Evolutionary conservation across 2,329 filamentous ascomycete genomes (phyloP), one percentile per base, ranked within the genome.

Genomic region (Fusarium scirpi): DNA sequence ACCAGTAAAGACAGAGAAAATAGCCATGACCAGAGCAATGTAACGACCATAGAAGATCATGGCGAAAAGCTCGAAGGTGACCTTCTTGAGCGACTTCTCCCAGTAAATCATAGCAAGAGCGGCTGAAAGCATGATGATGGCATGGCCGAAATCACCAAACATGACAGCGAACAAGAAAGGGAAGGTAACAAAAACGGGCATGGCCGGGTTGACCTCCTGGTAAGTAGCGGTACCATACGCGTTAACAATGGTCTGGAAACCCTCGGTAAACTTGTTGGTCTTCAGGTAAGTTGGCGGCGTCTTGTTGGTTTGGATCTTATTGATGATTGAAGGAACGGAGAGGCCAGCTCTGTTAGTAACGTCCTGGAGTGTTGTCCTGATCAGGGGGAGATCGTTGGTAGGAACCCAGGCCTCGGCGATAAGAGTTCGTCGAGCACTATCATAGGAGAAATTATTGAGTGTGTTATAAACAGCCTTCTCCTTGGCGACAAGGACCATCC

Each of bases 91-190:
- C 64, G 92, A 90, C 83, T 93, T 94, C 82, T 99, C 96, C 87
- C 91, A 98, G 83, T 97, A 93, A 74, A 99, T 98, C 94, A 99
- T 97, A 61, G 94, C 93, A 59, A 90, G 77, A 16, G 96, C 93
- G 61, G 94, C 92, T 59, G 89, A 79, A 45, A 95, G 86, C 92
- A 99, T 97, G 80, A 99, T 92, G 71, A 91, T 81, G 72, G 95
- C 96, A 78, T 99, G 96, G 54, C 96, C 97, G 63, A 97, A 91
- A 82, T 99, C 96, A 85, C 96, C 97, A 79, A 99, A 99, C 96
- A 99, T 99, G 88, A 99, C 96, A 52, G 96, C 96, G 79, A 99
- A 99, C 68, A 99, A 86, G 86, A 99, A 99, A n/a, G 97, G 96
- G 82, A 99, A 99, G 8, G 96, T 99, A 70, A 99, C 91, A 73